Evolutionary conservation across 495 filamentous ascomycete genomes (phyloP), one percentile per base, ranked within the genome.

Genomic region (Talaromyces stipitatus): DNA sequence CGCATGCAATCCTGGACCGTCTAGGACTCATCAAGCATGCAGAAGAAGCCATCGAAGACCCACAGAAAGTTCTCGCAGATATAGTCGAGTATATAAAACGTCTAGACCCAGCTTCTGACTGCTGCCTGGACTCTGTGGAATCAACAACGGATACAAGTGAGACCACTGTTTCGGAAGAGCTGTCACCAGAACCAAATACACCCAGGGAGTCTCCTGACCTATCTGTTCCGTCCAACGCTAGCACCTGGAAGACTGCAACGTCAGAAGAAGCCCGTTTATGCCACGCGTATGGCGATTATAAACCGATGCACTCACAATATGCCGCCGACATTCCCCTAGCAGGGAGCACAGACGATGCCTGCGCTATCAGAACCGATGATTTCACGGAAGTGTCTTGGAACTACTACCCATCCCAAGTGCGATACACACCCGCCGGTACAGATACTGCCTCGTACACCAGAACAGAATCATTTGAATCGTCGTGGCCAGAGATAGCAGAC

Each of bases 21-120:
- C 60, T 78, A 50, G 75, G 75, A 1, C 60, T 78, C 26, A 78
- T 78, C 57, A 76, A 76, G 54, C 75, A 78, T 60, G 75, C 75
- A n/a, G 75, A 78, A 57, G 73, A 76, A 24, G 33, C 36, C 32
- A 43, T 45, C 7, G 54, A 55, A 55, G 54, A 55, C 26, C 54
- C 54, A 2, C 54, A 45, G 38, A 26, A 18, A 27, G 54, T 55
- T 30, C 38, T 55, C 22, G 54, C 54, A 29, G 54, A 55, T 45
- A 43, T 55, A 18, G 23, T 55, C 22, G 54, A 55, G 3, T 55
- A 45, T 28, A 18, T 55, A 16, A 55, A 55, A n/a, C 27, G 29
- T 28, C 26, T 55, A 12, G 54, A 55, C 10, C 24, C 54, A 1
- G 26, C 54, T 55, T 45, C 54, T 6, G 36, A 28, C 16, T 26